Conservation (phyloP, 1,284 basidiomycete genomes). For the Ganoderma multipileum region DNA sequence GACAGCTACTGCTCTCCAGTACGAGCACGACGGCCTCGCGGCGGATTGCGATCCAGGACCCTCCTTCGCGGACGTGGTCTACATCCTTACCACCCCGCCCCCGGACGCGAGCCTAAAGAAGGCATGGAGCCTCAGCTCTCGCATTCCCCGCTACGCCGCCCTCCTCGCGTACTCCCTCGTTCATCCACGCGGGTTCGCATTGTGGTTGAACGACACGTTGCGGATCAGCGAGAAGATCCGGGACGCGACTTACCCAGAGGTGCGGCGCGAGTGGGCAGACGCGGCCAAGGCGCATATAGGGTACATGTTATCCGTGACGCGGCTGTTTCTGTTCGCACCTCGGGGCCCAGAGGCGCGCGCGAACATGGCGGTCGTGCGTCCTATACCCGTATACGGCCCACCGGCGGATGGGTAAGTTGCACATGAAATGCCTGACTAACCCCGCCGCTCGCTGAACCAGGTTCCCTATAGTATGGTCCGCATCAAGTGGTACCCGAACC, state of each 20-base stretch:
- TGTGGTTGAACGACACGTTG: constrained; percentile 2
- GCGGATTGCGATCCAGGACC: not conserved
- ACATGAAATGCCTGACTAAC: too few species aligned
- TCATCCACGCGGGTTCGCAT: constrained; percentile 6
- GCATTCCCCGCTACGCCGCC: constrained; percentile 6
- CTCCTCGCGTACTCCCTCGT: constrained; percentile 18
- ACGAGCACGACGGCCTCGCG: not conserved
- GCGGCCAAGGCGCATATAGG: not conserved
- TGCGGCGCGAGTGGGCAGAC: not conserved
- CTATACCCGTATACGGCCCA: not conserved
- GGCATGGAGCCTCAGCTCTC: not conserved
- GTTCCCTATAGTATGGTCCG: constrained; percentile 11
- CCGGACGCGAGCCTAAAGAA: not conserved
- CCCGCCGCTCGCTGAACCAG: not conserved
- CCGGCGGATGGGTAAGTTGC: not conserved
- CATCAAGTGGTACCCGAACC: constrained; percentile 25
- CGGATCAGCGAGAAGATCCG: not conserved
- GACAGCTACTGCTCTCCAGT: not conserved
- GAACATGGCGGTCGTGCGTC: not conserved
- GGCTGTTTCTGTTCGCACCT: not conserved
- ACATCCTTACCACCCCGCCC: constrained; percentile 1
- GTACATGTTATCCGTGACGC: not conserved
- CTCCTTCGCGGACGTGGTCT: constrained; percentile 12
- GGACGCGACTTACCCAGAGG: not conserved
- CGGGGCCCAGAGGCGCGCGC: not conserved